A percentile compares a stretch with the other conserved stretches of the same genome.
Evolutionary conservation across 148 eudicot genomes (phyloP).

Genomic region (Nyssa sinensis): DNA sequence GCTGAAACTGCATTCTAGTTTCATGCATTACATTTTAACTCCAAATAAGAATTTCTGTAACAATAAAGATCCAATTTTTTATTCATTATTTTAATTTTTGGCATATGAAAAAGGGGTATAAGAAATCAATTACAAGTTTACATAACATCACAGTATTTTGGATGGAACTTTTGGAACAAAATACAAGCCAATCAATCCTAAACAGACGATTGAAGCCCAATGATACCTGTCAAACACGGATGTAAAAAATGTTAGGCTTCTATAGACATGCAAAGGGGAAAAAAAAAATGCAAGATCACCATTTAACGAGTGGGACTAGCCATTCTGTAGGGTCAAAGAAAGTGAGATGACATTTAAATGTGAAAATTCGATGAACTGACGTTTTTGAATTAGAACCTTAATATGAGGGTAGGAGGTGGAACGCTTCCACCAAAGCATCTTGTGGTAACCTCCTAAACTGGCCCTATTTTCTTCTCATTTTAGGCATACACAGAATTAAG

Average conservation of each 20-base stretch:
- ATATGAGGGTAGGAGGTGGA: not conserved
- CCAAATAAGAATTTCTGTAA: not conserved
- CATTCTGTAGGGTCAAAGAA: not conserved
- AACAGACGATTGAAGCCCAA: conserved; percentile 67
- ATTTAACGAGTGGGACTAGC: not conserved
- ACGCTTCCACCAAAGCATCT: not conserved
- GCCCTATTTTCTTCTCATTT: not conserved
- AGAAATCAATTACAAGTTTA: not conserved
- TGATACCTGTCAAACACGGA: conserved; percentile 54
- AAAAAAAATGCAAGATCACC: not conserved
- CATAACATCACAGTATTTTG: not conserved
- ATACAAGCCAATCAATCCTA: conserved; percentile 20
- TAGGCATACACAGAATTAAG: not conserved
- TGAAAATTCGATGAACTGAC: not conserved
- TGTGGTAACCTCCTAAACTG: not conserved
- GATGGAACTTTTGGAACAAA: not conserved
- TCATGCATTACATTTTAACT: not conserved
- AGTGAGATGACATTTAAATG: too few relatives aligned
- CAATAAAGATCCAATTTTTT: not conserved
- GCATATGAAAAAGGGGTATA: not conserved
- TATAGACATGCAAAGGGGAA: not conserved
- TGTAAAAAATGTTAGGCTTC: conserved; percentile 10
- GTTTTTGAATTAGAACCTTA: not conserved
- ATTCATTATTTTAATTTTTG: not conserved
- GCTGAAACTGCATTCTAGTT: not conserved